phyloP scores from a whole-genome alignment of 139 green algal genomes.

The Coelastrella sp. region DNA sequence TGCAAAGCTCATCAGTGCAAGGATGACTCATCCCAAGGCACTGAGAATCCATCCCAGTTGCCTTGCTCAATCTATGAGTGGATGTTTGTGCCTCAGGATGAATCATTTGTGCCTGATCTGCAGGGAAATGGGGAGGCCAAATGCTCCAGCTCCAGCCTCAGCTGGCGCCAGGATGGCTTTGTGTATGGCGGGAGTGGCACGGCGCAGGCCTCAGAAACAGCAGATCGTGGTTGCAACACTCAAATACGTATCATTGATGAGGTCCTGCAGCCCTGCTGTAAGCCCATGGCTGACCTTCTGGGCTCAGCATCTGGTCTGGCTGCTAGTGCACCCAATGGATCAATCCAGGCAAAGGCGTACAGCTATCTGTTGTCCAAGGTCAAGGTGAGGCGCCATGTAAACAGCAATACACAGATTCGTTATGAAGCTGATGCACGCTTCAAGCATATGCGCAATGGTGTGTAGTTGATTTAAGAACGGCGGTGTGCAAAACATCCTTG shows the following conservation, averaged over 20 bases:
- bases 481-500: too few relatives aligned
- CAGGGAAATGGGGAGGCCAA: constrained; percentile 30
- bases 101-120: background rate
- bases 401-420: too few relatives aligned
- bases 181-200: constrained; percentile 43
- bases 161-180: constrained; percentile 41
- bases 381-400: background rate
- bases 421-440: too few relatives aligned
- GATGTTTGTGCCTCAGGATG: background rate
- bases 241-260: constrained; percentile 22
- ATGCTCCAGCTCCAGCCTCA: constrained; percentile 33
- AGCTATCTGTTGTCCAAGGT: constrained; percentile 26
- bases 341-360: constrained; percentile 26
- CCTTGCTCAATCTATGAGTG: background rate
- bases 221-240: constrained; percentile 34
- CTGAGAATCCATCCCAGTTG: background rate
- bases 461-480: too few relatives aligned
- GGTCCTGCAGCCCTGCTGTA: constrained; percentile 49
- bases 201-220: background rate
- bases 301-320: background rate
- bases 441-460: too few relatives aligned
- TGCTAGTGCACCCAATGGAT: constrained; percentile 6
- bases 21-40: background rate
- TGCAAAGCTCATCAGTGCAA: background rate
- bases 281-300: constrained; percentile 37